phyloP scores from a whole-genome alignment of 2,329 filamentous ascomycete genomes.

The Fusarium papillatum region DNA sequence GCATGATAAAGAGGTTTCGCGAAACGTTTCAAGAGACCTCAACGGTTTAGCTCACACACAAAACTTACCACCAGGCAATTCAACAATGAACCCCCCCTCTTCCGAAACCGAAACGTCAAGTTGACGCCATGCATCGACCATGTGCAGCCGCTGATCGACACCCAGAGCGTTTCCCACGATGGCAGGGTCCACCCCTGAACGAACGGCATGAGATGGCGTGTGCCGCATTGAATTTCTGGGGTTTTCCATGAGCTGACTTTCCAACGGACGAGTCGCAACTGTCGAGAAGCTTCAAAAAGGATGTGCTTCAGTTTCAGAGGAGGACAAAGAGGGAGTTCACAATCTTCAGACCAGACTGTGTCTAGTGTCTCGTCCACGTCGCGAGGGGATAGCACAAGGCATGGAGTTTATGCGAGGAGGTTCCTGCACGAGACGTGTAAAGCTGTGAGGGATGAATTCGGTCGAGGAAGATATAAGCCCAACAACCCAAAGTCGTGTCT shows the following conservation, averaged over 20 bases:
- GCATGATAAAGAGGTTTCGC: slow-evolving; percentile 23
- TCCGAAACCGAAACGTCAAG: slow-evolving; percentile 18
- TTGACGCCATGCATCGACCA: slow-evolving; percentile 28
- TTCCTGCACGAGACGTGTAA: slow-evolving; percentile 9
- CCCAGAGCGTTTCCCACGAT: slow-evolving; percentile 16
- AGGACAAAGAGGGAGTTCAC: not conserved
- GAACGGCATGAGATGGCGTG: slow-evolving; percentile 19
- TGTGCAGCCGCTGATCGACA: slow-evolving; percentile 29
- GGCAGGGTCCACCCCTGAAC: slow-evolving; percentile 33
- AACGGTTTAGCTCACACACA: slow-evolving; percentile 11
- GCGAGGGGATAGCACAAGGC: slow-evolving; percentile 16
- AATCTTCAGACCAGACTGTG: not conserved
- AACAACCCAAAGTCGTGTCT: slow-evolving; percentile 1
- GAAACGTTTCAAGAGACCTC: slow-evolving; percentile 17
- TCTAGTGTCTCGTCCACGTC: slow-evolving; percentile 12
- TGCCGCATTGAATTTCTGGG: slow-evolving; percentile 24
- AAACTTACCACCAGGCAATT: not conserved
- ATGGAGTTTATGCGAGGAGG: slow-evolving; percentile 34
- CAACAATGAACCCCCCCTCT: not conserved
- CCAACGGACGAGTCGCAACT: not conserved
- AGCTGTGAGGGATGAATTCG: slow-evolving; percentile 12
- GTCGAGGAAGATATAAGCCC: slow-evolving; percentile 20
- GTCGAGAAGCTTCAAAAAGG: slow-evolving; percentile 3
- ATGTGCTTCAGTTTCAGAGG: slow-evolving; percentile 12
- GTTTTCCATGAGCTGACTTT: slow-evolving; percentile 2